These are phyloP conservation scores for Raphanus hybrid DNA, from an alignment of 441 rosid genomes.

Conservation along the genomic window DNA sequence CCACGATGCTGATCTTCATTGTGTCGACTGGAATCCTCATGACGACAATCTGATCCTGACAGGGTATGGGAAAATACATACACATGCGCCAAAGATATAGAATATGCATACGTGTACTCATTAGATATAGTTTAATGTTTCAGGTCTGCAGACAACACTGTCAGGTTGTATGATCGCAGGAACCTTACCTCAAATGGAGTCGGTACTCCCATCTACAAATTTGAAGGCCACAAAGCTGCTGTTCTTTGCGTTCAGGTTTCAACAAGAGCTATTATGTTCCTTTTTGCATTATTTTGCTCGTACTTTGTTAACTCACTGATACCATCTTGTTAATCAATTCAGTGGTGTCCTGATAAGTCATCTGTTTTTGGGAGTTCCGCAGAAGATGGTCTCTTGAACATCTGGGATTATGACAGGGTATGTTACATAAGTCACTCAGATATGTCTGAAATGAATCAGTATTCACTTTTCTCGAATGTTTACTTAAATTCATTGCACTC, in stretches of 20 bases:
- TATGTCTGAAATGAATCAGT: neutral
- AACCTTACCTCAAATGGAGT: conserved; percentile 77
- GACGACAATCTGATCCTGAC: conserved; percentile 87
- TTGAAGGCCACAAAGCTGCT: conserved; percentile 96
- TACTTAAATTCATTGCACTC: conserved; percentile 1
- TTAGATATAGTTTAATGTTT: conserved; percentile 9
- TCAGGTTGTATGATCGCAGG: conserved; percentile 92
- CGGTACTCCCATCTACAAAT: conserved; percentile 80
- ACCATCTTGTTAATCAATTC: conserved; percentile 33
- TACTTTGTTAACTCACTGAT: conserved; percentile 13
- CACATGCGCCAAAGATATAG: neutral
- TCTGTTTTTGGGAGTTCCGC: conserved; percentile 99
- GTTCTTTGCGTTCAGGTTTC: conserved; percentile 97
- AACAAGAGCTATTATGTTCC: neutral
- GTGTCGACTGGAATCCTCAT: conserved; percentile 97
- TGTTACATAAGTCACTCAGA: conserved; percentile 28
- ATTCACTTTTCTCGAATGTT: neutral
- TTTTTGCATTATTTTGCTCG: neutral
- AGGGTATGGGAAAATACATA: conserved; percentile 56
- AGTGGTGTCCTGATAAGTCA: conserved; percentile 98
- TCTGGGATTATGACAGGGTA: conserved; percentile 97
- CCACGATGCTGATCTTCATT: conserved; percentile 94
- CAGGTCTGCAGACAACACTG: conserved; percentile 97
- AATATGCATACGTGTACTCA: conserved; percentile 13
- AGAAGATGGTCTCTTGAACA: conserved; percentile 94